A percentile compares a stretch with the other conserved stretches of the same genome.
phyloP scores from a whole-genome alignment of 495 filamentous ascomycete genomes.

The Annulohypoxylon maeteangense region DNA sequence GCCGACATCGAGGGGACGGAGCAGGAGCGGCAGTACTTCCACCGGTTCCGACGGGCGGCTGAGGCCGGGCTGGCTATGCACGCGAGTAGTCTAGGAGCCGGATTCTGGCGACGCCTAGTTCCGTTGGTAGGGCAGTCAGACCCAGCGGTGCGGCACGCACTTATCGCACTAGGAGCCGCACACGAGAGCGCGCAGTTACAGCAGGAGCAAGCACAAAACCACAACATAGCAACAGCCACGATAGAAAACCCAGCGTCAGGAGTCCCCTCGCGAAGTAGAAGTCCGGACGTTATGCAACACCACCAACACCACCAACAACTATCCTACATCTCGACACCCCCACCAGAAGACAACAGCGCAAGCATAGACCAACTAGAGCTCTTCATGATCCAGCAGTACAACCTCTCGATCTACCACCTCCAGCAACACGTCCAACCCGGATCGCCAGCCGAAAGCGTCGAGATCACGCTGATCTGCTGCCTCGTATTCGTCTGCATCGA shows the following conservation, averaged over 20 bases:
- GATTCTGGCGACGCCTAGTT: constrained; percentile 52
- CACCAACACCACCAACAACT: neutral
- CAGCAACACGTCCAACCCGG: constrained; percentile 43
- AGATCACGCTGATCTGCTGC: constrained; percentile 53
- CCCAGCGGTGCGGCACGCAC: constrained; percentile 53
- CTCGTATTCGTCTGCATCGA: constrained; percentile 55
- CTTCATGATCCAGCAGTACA: constrained; percentile 56
- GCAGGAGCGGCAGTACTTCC: constrained; percentile 49
- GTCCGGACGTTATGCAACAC: neutral
- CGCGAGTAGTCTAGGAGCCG: constrained; percentile 28
- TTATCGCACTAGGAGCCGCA: constrained; percentile 53
- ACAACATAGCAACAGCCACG: neutral
- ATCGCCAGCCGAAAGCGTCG: constrained; percentile 44
- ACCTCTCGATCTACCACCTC: constrained; percentile 50
- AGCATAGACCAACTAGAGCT: constrained; percentile 46
- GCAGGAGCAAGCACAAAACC: constrained; percentile 1
- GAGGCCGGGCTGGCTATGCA: constrained; percentile 38
- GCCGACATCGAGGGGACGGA: constrained; percentile 52
- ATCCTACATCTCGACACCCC: constrained; percentile 6
- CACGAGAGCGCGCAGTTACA: constrained; percentile 40
- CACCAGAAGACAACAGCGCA: constrained; percentile 12
- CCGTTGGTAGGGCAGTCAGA: constrained; percentile 50
- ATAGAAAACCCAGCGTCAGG: too few species aligned
- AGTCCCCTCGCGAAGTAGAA: too few species aligned
- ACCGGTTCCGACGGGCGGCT: constrained; percentile 44